These are phyloP conservation scores for Sugiyamaella mastotermitis DNA, from an alignment of 805 yeast genomes.

Conservation along the genomic window DNA sequence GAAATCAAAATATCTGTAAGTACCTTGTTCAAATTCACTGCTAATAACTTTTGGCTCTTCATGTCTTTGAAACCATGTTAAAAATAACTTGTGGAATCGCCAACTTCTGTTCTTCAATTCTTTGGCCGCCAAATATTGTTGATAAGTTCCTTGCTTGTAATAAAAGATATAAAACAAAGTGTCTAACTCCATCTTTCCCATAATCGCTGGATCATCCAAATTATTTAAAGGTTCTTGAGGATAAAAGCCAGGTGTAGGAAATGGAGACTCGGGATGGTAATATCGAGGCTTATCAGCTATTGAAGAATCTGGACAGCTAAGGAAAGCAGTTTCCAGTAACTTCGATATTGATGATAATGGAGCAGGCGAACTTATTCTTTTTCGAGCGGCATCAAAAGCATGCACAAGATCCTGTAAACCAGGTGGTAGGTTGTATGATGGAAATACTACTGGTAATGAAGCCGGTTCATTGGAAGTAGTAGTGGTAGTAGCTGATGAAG, in stretches of 20 bases:
- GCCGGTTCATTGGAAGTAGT: conserved; percentile 10
- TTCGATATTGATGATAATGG: conserved; percentile 48
- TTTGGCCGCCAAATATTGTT: conserved; percentile 70
- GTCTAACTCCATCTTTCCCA: conserved; percentile 73
- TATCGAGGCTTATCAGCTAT: conserved; percentile 81
- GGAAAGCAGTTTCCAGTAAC: conserved; percentile 55
- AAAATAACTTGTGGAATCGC: conserved; percentile 64
- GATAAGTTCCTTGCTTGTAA: conserved; percentile 68
- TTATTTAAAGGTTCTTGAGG: conserved; percentile 69
- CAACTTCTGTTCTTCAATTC: conserved; percentile 79
- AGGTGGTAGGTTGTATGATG: conserved; percentile 30
- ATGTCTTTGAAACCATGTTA: conserved; percentile 77
- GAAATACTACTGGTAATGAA: conserved; percentile 2
- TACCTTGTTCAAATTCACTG: conserved; percentile 39
- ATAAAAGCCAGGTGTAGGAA: conserved; percentile 83
- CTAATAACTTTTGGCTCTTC: conserved; percentile 43
- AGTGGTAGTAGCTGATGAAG: conserved; percentile 15
- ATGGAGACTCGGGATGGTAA: conserved; percentile 73
- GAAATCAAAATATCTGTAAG: conserved; percentile 82
- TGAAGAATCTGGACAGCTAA: conserved; percentile 89
- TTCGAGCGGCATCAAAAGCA: conserved; percentile 36
- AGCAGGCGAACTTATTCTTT: conserved; percentile 46
- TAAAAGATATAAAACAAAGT: conserved; percentile 91
- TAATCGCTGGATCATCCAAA: conserved; percentile 49
- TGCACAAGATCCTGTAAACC: conserved; percentile 35